phyloP scores from a whole-genome alignment of 495 filamentous ascomycete species.

The Elaphomyces granulatus region DNA sequence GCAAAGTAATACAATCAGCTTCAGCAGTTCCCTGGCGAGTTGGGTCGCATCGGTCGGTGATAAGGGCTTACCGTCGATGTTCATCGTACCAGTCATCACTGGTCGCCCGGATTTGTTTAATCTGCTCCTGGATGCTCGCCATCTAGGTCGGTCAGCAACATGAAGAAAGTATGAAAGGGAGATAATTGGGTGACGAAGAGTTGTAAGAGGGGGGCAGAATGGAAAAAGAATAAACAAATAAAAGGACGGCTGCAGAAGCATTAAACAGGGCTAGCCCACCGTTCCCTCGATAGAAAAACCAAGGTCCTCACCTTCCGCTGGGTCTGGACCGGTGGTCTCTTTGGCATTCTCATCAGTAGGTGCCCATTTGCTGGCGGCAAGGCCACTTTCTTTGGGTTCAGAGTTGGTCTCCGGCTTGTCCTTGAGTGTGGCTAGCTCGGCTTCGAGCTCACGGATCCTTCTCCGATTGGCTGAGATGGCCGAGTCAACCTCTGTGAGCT shows the following conservation, averaged over 20 bases:
- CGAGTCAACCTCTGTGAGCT: conserved; percentile 29
- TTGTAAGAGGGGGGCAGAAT: conserved; percentile 12
- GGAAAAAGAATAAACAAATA: no score
- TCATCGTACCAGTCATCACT: conserved; percentile 35
- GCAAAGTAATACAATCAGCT: not conserved
- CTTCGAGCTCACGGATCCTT: conserved; percentile 33
- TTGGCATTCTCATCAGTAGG: conserved; percentile 20
- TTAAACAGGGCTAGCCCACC: conserved; percentile 35
- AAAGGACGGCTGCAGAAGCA: not conserved
- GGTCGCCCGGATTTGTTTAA: conserved; percentile 33
- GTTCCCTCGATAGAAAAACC: conserved; percentile 41
- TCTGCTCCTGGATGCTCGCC: conserved; percentile 38
- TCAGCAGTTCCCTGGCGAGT: not conserved
- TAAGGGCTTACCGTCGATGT: conserved; percentile 28
- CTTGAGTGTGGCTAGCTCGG: conserved; percentile 29
- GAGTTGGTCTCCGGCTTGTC: conserved; percentile 16
- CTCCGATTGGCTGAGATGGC: conserved; percentile 25
- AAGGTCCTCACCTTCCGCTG: conserved; percentile 39
- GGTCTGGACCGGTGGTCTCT: conserved; percentile 24
- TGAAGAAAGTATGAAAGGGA: conserved; percentile 12
- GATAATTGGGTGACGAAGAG: conserved; percentile 9
- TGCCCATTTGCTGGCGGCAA: conserved; percentile 32
- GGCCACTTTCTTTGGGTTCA: conserved; percentile 7
- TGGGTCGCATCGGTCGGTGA: no score
- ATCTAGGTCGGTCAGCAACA: conserved; percentile 18